Base-by-base conservation (phyloP, 345 rosid genomes). In the Brassica juncea region DNA sequence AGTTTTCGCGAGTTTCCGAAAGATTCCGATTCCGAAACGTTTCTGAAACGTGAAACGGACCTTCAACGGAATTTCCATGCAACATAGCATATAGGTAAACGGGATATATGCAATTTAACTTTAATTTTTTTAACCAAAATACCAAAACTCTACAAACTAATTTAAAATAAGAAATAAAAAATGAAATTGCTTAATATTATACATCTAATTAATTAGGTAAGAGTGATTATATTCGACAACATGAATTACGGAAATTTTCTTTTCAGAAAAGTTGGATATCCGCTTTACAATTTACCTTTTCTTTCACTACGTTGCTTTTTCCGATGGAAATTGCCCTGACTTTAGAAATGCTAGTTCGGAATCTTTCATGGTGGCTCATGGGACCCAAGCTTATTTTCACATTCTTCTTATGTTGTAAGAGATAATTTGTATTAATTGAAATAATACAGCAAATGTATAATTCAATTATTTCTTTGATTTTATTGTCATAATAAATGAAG, bases 331-430 rank as follows among this genome's bases (percentile, higher is more conserved):
- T 16, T 68, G 2, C 19, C 21, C 6, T 6, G 49, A 2, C 27
- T 25, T 11, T 32, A 31, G 21, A 71, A 58, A 59, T 10, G 75
- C 27, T 58, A 7, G 14, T 3, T 61, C 30, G 19, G 44, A 72
- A 73, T 61, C 68, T 27, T 72, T 61, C 16, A n/a, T 60, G 58
- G 68, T 61, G 42, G 59, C 15, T 61, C 28, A 8, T 72, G 39
- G 68, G 76, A 62, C 61, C 77, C 44, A 30, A 2, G 2, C 68
- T 27, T 9, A 39, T 8, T 25, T 60, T 58, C 34, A 55, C 52
- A 19, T 5, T 66, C 2, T n/a, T 7, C 8, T 3, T 60, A 2
- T 27, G 39, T 30, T 28, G 4, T 30, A 30, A 30, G 37, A 30
- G 34, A 7, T 60, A 8, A 11, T 27, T 23, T 58, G 5, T 28